These are phyloP conservation scores for Diaporthe nobilis DNA, from an alignment of 2,329 filamentous ascomycete species.

Conservation along the genomic window DNA sequence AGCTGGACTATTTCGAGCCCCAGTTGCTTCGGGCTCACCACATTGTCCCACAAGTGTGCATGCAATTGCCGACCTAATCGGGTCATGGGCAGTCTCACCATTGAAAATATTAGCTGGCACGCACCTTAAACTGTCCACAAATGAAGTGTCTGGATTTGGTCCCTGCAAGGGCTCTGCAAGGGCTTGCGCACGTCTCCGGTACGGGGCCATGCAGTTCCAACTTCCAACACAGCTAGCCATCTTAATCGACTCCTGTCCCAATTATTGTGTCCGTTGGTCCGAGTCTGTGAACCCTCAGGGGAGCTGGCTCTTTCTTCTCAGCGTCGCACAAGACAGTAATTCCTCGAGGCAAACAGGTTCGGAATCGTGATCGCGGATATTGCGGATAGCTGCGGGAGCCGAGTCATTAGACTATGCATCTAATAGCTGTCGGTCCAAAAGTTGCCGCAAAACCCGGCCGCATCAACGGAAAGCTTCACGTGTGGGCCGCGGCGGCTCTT, in stretches of 20 bases:
- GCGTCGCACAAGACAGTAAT: too few species aligned
- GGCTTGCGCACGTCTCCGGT: too few species aligned
- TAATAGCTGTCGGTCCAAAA: not conserved
- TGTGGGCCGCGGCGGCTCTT: not conserved
- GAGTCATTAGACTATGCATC: not conserved
- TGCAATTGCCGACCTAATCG: not conserved
- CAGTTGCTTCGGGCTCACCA: not conserved
- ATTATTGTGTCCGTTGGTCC: too few species aligned
- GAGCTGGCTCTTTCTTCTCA: too few species aligned
- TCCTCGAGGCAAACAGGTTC: too few species aligned
- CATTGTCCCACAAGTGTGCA: not conserved
- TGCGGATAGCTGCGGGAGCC: slow-evolving; percentile 16
- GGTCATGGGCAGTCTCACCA: not conserved
- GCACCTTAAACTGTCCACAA: not conserved
- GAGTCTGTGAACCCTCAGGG: too few species aligned
- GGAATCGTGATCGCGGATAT: not conserved
- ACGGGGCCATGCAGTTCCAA: too few species aligned
- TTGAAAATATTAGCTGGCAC: not conserved
- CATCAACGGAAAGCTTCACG: not conserved
- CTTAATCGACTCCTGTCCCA: too few species aligned
- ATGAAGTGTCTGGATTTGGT: not conserved
- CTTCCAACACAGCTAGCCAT: too few species aligned
- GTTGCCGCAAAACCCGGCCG: not conserved
- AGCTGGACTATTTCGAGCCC: not conserved
- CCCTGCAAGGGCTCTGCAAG: too few species aligned